Percentiles rank a stretch among this genome's conserved stretches.
phyloP scores from a whole-genome alignment of 148 eudicot species.

The Rhododendron simsii region DNA sequence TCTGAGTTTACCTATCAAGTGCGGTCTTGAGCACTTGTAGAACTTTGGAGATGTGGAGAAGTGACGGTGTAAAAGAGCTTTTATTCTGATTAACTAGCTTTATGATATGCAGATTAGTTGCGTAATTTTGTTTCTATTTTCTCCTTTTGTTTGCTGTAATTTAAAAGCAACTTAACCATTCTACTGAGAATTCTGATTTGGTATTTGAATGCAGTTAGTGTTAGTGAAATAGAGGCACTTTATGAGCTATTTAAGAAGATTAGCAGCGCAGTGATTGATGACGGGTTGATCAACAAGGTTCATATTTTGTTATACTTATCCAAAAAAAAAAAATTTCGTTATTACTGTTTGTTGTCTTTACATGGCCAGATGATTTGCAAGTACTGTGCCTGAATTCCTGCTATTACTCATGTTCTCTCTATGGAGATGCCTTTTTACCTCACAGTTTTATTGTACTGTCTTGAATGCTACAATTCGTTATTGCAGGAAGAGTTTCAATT shows the following conservation, averaged over 20 bases:
- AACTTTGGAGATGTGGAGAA: background rate
- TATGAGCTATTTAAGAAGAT: constrained; percentile 93
- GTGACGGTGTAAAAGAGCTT: background rate
- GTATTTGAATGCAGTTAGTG: constrained; percentile 71
- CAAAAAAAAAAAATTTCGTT: background rate
- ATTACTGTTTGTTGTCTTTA: background rate
- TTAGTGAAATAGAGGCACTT: constrained; percentile 93
- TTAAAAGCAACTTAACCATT: background rate
- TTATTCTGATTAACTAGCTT: background rate
- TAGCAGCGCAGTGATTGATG: constrained; percentile 91
- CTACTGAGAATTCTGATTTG: constrained; percentile 13
- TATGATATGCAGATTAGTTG: background rate
- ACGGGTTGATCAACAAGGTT: constrained; percentile 94
- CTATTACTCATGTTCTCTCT: background rate
- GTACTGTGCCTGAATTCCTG: background rate
- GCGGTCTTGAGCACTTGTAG: background rate
- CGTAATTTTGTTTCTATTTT: background rate
- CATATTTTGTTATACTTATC: background rate
- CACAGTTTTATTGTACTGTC: background rate
- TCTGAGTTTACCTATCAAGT: background rate
- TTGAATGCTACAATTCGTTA: constrained; percentile 3
- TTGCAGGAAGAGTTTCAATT: constrained; percentile 91
- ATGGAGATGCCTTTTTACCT: background rate
- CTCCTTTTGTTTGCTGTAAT: background rate
- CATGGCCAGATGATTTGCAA: background rate